Evolutionary conservation across 2,329 filamentous ascomycete species (phyloP).

Genomic region (Pseudogymnoascus sp.): DNA sequence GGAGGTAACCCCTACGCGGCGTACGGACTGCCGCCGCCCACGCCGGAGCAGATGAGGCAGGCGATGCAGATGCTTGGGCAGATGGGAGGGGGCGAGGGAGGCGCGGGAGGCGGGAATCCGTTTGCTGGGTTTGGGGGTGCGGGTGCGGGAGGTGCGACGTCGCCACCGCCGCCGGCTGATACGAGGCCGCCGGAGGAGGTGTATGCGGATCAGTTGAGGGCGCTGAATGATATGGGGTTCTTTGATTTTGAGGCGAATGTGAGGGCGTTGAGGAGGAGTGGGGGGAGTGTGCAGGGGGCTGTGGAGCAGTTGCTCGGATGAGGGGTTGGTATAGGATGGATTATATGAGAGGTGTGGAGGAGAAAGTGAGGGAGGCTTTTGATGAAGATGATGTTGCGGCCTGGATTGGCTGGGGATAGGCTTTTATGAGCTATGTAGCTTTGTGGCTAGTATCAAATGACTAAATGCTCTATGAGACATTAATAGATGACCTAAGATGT

Average conservation of each 20-base stretch:
- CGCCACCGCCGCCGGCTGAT: slow-evolving; percentile 55
- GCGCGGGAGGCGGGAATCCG: slow-evolving; percentile 24
- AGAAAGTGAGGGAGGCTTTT: background rate
- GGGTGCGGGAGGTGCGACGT: slow-evolving; percentile 25
- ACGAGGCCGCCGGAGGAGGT: slow-evolving; percentile 87
- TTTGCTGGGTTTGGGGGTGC: slow-evolving; percentile 36
- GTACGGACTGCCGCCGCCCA: slow-evolving; percentile 37
- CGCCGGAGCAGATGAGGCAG: slow-evolving; percentile 48
- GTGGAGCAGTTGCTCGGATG: slow-evolving; percentile 59
- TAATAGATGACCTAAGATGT: background rate
- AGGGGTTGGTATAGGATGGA: background rate
- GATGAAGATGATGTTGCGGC: background rate
- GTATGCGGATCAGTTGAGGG: slow-evolving; percentile 80
- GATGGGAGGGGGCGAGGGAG: slow-evolving; percentile 16
- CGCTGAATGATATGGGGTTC: slow-evolving; percentile 98
- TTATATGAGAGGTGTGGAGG: background rate
- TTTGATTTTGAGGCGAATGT: slow-evolving; percentile 94
- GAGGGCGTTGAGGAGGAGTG: slow-evolving; percentile 74
- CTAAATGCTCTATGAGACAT: background rate
- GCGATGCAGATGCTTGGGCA: slow-evolving; percentile 37
- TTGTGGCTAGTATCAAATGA: background rate
- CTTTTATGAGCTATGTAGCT: background rate
- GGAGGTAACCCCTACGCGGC: slow-evolving; percentile 33
- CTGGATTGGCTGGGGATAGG: background rate
- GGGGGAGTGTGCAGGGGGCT: slow-evolving; percentile 89